phyloP scores from a whole-genome alignment of 1,284 basidiomycete genomes.

The Coniferiporia sulphurascens region DNA sequence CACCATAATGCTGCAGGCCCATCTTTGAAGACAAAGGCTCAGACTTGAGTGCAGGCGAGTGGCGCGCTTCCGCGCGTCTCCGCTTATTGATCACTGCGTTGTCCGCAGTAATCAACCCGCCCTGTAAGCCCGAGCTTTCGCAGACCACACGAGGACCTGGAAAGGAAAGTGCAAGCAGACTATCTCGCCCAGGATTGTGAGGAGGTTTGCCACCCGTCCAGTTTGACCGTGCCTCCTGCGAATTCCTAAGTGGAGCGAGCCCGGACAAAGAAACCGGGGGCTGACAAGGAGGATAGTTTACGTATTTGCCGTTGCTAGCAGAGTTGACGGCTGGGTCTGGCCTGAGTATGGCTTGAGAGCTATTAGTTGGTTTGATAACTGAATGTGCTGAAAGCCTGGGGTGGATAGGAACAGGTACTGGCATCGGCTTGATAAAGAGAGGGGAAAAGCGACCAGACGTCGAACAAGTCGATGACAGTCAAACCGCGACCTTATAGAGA shows the following conservation, averaged over 20 bases:
- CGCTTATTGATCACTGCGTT: conserved; percentile 80
- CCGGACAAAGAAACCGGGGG: conserved; percentile 3
- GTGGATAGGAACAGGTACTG: conserved; percentile 69
- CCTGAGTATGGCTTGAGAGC: conserved; percentile 29
- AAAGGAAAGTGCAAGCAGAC: not conserved
- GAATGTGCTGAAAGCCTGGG: conserved; percentile 53
- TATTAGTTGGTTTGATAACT: conserved; percentile 50
- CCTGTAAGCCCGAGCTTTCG: conserved; percentile 49
- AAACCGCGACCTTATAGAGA: not conserved
- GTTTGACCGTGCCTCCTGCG: not conserved
- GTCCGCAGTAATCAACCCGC: conserved; percentile 60
- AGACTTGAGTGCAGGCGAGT: conserved; percentile 41
- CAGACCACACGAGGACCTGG: not conserved
- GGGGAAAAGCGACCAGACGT: conserved; percentile 33
- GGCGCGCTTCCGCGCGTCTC: conserved; percentile 38
- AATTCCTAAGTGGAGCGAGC: not conserved
- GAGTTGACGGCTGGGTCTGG: conserved; percentile 24
- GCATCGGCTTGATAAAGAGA: conserved; percentile 55
- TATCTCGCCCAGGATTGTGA: not conserved
- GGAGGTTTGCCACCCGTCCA: not conserved
- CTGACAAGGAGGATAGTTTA: conserved; percentile 27
- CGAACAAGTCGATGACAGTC: conserved; percentile 3
- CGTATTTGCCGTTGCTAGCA: conserved; percentile 38
- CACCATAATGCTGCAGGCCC: conserved; percentile 10
- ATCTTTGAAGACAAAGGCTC: not conserved